These are phyloP conservation scores for Didymella arachidicola DNA, from an alignment of 2,329 filamentous ascomycete species.

Conservation along the genomic window DNA sequence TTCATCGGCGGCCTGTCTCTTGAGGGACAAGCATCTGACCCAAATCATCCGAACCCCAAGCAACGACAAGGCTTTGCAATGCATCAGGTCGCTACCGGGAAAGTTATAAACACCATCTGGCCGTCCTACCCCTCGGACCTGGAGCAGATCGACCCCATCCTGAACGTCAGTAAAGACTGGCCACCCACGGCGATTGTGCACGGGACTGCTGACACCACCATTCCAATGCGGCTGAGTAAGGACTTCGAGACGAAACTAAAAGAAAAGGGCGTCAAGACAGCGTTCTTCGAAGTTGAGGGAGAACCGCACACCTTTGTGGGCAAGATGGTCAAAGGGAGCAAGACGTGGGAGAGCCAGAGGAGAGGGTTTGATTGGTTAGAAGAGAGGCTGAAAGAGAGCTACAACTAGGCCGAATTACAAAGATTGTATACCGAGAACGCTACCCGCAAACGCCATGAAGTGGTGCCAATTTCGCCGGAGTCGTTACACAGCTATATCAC, in stretches of 20 bases:
- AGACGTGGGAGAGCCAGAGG: constrained; percentile 23
- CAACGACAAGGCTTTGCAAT: constrained; percentile 24
- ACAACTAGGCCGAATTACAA: not conserved
- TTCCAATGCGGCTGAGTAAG: constrained; percentile 23
- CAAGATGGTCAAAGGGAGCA: constrained; percentile 24
- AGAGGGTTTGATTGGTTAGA: constrained; percentile 25
- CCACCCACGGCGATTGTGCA: constrained; percentile 29
- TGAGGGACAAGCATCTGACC: constrained; percentile 26
- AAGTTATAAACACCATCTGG: constrained; percentile 20
- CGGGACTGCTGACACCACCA: constrained; percentile 24
- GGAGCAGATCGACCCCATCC: constrained; percentile 18
- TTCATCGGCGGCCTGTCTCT: constrained; percentile 28
- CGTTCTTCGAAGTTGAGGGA: constrained; percentile 20
- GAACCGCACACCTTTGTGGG: constrained; percentile 30
- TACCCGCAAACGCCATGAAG: no score
- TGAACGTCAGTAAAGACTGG: constrained; percentile 16
- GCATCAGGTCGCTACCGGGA: constrained; percentile 23
- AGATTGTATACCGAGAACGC: no score
- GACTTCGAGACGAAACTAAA: constrained; percentile 17
- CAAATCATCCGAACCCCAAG: constrained; percentile 9
- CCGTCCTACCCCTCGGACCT: constrained; percentile 8
- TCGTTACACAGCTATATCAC: not conserved
- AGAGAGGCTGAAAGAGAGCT: constrained; percentile 2
- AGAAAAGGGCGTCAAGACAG: constrained; percentile 8
- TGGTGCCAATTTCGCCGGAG: no score